Base-by-base conservation (phyloP, 1,139 yeast species). In the Hansenula lynferdii region DNA sequence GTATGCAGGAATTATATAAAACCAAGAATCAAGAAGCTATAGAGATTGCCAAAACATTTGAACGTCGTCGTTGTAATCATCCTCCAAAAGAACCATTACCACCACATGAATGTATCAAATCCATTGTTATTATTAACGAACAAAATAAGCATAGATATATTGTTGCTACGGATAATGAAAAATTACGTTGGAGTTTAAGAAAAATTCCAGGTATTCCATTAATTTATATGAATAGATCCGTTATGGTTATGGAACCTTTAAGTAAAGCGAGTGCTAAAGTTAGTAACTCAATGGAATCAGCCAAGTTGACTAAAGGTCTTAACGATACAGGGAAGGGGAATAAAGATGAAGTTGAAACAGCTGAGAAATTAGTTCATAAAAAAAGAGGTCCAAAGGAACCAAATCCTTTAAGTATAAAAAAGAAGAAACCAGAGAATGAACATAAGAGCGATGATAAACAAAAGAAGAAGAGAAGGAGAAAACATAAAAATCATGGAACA, bases 181-280 rank as follows among this genome's bases (percentile, higher is more conserved):
- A 75, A 22, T 68, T 90, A 40, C 72, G 98, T 48, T 73, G 76
- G 42, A 65, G 67, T 37, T 67, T 92, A 46, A 72, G 97, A 48
- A 67, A 67, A 25, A 70, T 89, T 14, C 95, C 98, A 0, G 98
- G 96, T 10, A 84, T 87, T 3, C 99, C 99, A 0, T 62, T 92
- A 48, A 67, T 90, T 8, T 89, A 85, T 59, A 79, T 92, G 76
- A 83, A 85, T 56, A 72, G 96, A 47, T 79, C 96, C 1, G 98
- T 94, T 18, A 85, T 92, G 92, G 81, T 92, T 32, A 81, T 92
- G 94, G 99, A 92, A 61, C 96, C 96, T 12, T 67, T 90, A 49
- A 84, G 95, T 37, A 75, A 74, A 33, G 85, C 85, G 10, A 83
- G 94, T 34, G 70, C 72, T 15, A 63, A 65, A 37, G 75, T 71